Percentiles rank a stretch among this genome's conserved stretches.
Conservation (phyloP, 2,329 filamentous ascomycete species). For the Proliferodiscus dingleyae region DNA sequence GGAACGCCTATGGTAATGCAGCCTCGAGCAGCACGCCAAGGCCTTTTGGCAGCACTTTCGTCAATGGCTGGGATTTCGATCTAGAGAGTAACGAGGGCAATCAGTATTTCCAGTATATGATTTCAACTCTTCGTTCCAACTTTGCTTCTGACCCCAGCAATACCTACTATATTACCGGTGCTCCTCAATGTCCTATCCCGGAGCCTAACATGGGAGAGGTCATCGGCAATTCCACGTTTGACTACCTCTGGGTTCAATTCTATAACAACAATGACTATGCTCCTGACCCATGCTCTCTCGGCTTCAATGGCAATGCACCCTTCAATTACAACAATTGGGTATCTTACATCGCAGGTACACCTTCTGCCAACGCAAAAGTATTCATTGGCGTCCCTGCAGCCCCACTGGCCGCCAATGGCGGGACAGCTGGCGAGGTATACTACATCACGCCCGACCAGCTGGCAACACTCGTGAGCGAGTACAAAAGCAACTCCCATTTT, state of each 20-base stretch:
- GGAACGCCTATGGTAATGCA: slow-evolving; percentile 41
- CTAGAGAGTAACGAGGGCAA: slow-evolving; percentile 35
- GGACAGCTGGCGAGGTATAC: slow-evolving; percentile 30
- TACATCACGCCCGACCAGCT: slow-evolving; percentile 33
- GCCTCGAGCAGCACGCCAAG: slow-evolving; percentile 32
- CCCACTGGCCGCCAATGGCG: slow-evolving; percentile 34
- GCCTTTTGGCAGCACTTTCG: slow-evolving; percentile 42
- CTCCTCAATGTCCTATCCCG: slow-evolving; percentile 43
- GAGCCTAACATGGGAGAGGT: slow-evolving; percentile 39
- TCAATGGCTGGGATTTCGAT: slow-evolving; percentile 51
- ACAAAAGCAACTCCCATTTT: slow-evolving; percentile 29
- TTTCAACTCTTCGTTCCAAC: slow-evolving; percentile 25
- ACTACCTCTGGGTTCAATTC: slow-evolving; percentile 42
- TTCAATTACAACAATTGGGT: slow-evolving; percentile 30
- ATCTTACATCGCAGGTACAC: slow-evolving; percentile 23
- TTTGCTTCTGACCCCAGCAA: slow-evolving; percentile 33
- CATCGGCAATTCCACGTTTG: slow-evolving; percentile 37
- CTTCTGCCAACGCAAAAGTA: slow-evolving; percentile 26
- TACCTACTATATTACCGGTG: slow-evolving; percentile 43
- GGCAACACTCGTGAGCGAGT: slow-evolving; percentile 28
- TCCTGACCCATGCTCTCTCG: slow-evolving; percentile 5
- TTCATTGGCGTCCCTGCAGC: slow-evolving; percentile 31
- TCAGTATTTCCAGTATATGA: slow-evolving; percentile 28
- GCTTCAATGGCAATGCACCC: slow-evolving; percentile 14
- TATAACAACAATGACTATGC: slow-evolving; percentile 37